Evolutionary conservation across 768 basidiomycete species (phyloP), one percentile per base, ranked within the genome.

Genomic region (Mycena indigotica): DNA sequence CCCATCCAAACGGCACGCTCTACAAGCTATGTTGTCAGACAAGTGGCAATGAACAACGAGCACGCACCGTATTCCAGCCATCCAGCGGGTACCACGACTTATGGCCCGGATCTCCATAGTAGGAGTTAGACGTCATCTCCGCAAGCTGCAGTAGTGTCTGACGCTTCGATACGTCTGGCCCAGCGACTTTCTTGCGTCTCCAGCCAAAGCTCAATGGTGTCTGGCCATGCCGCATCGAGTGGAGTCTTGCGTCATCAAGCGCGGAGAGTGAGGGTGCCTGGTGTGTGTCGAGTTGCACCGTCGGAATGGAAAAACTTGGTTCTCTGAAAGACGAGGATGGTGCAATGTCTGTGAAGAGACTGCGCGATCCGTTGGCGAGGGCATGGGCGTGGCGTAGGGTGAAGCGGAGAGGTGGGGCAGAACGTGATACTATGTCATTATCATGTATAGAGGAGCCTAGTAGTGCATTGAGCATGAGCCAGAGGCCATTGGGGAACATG

Each of bases 81-180:
- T 80, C 79, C 13, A 92, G 60, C 21, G 81, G 80, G 66, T 92
- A 95, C 95, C 95, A 98, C 10, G 75, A 78, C 25, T 69, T 72
- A 28, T 83, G 78, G 2, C 73, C 75, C 3, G 73, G 78, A 16
- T 77, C 70, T 3, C 73, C 57, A n/a, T 57, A 72, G 68, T 98
- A 98, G 2, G 95, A 87, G 68, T 97, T 93, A 56, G 78, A 84
- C 12, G 89, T 84, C 91, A 98, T 98, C 82, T 90, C 93, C 19
- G 91, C 94, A 16, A 98, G 78, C 25, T 83, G 75, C 13, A 86
- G 79, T 5, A 98, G 71, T 1, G 92, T 89, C 64, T 86, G 81
- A 29, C 89, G 82, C 65, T 86, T 84, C 17, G 77, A 75, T 3
- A 90, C 80, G 66, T 97, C 87, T 1, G 95, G 95, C 1, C 81